Evolutionary conservation across 2,329 filamentous ascomycete genomes (phyloP).

Genomic region (Magnaporthales sp.): DNA sequence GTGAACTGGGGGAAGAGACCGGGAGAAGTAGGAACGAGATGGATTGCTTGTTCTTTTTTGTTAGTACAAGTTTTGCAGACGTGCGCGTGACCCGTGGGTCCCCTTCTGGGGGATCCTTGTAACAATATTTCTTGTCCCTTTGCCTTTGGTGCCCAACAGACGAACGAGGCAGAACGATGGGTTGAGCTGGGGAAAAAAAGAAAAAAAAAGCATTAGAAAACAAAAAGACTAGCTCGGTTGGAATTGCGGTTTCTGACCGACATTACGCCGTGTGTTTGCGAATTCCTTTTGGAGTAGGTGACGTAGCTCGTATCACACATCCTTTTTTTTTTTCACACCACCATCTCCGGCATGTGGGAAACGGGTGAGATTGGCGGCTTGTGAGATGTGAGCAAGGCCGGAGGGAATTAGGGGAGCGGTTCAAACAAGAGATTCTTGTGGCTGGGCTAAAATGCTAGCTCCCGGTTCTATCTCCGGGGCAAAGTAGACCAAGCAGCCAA

Average conservation of each 20-base stretch:
- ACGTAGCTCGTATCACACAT: no score
- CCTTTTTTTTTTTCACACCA: no score
- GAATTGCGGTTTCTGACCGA: not conserved
- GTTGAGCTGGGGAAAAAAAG: not conserved
- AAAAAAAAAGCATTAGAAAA: not conserved
- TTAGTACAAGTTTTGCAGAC: not conserved
- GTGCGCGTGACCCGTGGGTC: not conserved
- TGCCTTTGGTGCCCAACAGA: not conserved
- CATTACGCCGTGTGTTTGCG: not conserved
- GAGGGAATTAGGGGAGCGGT: not conserved
- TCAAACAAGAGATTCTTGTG: not conserved
- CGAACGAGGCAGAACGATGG: not conserved
- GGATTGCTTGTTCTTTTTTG: not conserved
- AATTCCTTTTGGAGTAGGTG: not conserved
- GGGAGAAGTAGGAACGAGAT: not conserved
- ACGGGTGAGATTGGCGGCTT: no score
- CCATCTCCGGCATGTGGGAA: not conserved
- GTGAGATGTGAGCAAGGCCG: no score
- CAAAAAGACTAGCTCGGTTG: no score
- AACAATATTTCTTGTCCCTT: not conserved
- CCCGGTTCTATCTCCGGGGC: not conserved
- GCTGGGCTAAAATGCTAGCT: not conserved
- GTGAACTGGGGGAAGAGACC: not conserved
- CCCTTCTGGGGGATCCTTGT: not conserved
- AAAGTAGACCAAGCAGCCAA: not conserved